These are phyloP conservation scores for Plasmodium malariae DNA, from an alignment of 169 alveolate genomes.

Conservation along the genomic window DNA sequence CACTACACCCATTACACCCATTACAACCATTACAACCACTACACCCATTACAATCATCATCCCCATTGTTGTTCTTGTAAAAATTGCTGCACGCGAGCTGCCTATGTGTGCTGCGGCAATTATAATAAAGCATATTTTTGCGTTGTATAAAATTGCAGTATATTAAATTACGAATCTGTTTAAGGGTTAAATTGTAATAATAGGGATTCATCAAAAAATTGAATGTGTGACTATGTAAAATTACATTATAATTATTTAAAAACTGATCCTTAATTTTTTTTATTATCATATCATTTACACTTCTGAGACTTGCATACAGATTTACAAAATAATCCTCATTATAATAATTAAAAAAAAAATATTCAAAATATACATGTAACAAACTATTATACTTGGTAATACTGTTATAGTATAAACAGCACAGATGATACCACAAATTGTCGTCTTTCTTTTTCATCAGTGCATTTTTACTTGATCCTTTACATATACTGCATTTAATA, in stretches of 20 bases:
- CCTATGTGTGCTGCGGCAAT: too few relatives aligned
- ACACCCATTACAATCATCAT: too few relatives aligned
- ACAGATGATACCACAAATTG: slow-evolving; percentile 32
- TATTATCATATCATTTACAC: slow-evolving; percentile 20
- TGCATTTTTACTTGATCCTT: slow-evolving; percentile 1
- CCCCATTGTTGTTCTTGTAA: too few relatives aligned
- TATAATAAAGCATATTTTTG: slow-evolving; percentile 2
- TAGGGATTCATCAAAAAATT: slow-evolving; percentile 48
- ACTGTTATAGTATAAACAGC: slow-evolving; percentile 53
- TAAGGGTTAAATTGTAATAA: slow-evolving; percentile 47
- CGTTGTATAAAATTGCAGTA: slow-evolving; percentile 23
- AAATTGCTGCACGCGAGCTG: too few relatives aligned
- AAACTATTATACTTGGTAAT: slow-evolving; percentile 20
- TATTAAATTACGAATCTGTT: slow-evolving; percentile 31
- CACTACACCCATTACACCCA: too few relatives aligned
- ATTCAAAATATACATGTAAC: slow-evolving; percentile 23
- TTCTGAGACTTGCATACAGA: slow-evolving; percentile 18
- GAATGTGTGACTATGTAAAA: slow-evolving; percentile 26
- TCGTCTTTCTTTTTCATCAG: slow-evolving; percentile 25
- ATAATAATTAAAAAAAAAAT: slow-evolving; percentile 35
- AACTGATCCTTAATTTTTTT: slow-evolving; percentile 27
- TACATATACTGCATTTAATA: slow-evolving; percentile 28
- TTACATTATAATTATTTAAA: slow-evolving; percentile 2
- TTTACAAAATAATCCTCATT: slow-evolving; percentile 47
- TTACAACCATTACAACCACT: too few relatives aligned